Evolutionary conservation across 805 yeast species (phyloP), one percentile per base, ranked within the genome.

Genomic region (Saturnispora silvae): DNA sequence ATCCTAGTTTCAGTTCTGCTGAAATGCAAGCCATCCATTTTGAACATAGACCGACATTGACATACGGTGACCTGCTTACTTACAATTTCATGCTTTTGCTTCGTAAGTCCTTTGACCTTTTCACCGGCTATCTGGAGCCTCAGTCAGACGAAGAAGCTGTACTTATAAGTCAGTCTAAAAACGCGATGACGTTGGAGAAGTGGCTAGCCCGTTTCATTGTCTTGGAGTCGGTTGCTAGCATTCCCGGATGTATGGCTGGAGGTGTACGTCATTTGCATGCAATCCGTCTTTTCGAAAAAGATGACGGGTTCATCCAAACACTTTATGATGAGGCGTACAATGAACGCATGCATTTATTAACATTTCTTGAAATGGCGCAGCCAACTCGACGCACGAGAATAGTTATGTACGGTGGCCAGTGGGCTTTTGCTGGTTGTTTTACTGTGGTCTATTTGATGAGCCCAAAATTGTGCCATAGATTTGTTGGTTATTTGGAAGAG

Each of bases 231-330:
- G 66, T 80, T 39, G 87, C 87, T 4, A 86, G 84, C 7, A 82
- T 79, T n/a, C 87, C 87, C 1, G 86, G 87, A 9, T 71, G 77
- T 65, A 81, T 75, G 33, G 87, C 82, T 3, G 80, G 81, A 1
- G 79, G 77, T 57, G 54, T 80, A 30, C 67, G 86, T 40, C 86
- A 80, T 51, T 63, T 79, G 48, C 77, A 75, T 44, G 70, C 82
- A 2, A 52, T 79, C 33, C 60, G 87, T 45, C 54, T 77, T 34
- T 60, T 80, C 46, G 65, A 66, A 48, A 59, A 86, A 41, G 87
- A 79, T 52, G 70, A 74, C 49, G 85, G 82, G 1, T 80, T 84
- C 80, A 67, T 80, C 43, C 83, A 79, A 53, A 77, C 86, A 2
- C 60, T 80, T 28, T 60, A 73, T 28, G 86, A 79, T 48, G 87